phyloP scores from a whole-genome alignment of 164 flowering plant species.

The Pachysandra terminalis region DNA sequence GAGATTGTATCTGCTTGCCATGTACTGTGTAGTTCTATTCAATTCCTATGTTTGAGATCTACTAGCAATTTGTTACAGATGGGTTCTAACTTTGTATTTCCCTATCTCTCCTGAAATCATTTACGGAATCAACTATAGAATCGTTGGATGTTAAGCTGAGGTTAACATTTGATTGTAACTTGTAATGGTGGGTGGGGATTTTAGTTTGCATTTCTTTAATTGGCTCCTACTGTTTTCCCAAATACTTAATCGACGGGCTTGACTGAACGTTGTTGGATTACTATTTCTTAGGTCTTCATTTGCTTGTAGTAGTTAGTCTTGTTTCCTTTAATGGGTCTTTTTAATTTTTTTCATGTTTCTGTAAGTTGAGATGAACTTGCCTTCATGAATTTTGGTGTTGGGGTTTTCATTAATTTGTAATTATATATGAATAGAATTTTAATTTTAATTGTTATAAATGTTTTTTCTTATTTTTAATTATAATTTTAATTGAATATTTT shows the following conservation, averaged over 20 bases:
- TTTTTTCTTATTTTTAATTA: too few relatives aligned
- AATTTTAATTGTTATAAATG: too few relatives aligned
- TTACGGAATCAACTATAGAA: background rate
- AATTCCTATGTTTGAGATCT: background rate
- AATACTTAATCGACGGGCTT: background rate
- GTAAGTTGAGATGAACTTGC: too few relatives aligned
- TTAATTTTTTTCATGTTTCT: too few relatives aligned
- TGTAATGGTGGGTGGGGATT: background rate
- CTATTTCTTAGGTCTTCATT: background rate
- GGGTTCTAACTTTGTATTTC: background rate
- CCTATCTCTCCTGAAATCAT: background rate
- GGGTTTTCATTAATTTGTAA: too few relatives aligned
- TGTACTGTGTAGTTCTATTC: too few relatives aligned
- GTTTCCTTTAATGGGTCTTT: background rate
- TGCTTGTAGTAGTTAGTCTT: background rate
- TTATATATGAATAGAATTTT: too few relatives aligned
- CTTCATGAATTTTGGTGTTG: too few relatives aligned
- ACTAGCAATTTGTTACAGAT: background rate
- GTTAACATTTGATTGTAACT: background rate
- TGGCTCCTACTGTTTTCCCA: background rate
- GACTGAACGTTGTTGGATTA: background rate
- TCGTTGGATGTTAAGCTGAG: background rate
- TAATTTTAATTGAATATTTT: too few relatives aligned
- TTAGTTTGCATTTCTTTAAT: background rate
- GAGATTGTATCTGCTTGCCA: background rate